phyloP scores from a whole-genome alignment of 192 early-diverging fungal species.

The Phlyctochytrium bullatum region DNA sequence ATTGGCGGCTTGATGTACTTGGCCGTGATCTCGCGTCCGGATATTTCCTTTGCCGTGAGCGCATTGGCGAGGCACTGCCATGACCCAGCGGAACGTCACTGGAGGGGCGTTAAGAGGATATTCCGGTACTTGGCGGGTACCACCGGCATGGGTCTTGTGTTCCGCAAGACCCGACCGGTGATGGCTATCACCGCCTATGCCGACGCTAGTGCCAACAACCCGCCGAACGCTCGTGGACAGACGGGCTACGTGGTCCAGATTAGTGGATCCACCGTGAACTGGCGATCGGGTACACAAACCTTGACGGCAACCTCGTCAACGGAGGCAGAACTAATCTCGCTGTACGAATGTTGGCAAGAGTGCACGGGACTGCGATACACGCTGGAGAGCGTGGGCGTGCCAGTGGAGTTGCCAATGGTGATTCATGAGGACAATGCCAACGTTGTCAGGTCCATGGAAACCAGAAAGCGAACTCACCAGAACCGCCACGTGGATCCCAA shows the following conservation, averaged over 20 bases:
- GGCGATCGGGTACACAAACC: neutral
- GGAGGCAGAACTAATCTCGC: neutral
- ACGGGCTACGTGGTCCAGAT: neutral
- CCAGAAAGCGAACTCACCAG: too few relatives aligned
- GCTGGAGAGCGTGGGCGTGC: too few relatives aligned
- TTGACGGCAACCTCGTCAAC: neutral
- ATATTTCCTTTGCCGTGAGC: neutral
- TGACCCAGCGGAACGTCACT: neutral
- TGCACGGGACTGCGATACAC: too few relatives aligned
- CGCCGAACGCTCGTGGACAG: neutral
- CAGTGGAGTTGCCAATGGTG: too few relatives aligned
- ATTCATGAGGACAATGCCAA: too few relatives aligned
- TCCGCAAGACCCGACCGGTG: neutral
- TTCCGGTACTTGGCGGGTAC: conserved; percentile 1
- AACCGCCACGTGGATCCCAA: too few relatives aligned
- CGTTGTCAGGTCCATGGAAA: too few relatives aligned
- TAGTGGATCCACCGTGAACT: neutral
- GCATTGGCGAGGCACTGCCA: neutral
- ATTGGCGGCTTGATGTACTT: neutral
- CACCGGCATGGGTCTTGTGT: neutral
- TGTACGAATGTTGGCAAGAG: too few relatives aligned
- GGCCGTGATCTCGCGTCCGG: neutral
- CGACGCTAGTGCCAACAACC: neutral
- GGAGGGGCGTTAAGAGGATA: neutral
- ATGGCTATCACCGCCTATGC: neutral